Base-by-base conservation (phyloP, 805 yeast species). In the Starmerella sirachaensis region DNA sequence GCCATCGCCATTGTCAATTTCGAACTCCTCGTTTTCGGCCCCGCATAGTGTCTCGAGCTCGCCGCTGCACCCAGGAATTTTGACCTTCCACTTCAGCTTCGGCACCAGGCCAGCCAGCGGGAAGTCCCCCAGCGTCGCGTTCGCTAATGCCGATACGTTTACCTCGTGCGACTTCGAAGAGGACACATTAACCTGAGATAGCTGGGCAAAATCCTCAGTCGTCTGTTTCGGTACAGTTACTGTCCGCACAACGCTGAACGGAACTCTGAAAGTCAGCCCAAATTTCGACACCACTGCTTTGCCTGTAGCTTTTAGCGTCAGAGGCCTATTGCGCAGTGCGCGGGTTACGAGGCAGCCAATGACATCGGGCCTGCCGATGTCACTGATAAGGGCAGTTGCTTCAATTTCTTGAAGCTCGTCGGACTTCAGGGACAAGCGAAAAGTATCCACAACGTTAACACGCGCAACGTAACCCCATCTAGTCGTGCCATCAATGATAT, bases 51-150 rank as follows among this genome's bases (percentile, higher is more conserved):
- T 46, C 19, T 38, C 38, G 7, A 36, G 23, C 11, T 34, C 14
- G 5, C 28, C n/a, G 9, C 30, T 38, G 33, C 62, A 58, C n/a
- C 55, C 59, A 1, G 48, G 48, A 2, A 58, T 45, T 37, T 44
- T 44, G 8, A 56, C 32, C 1, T 31, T 28, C 62, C 62, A 58
- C 5, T 35, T 22, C 18, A 56, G 26, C 7, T 40, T 30, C 1
- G 62, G 62, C n/a, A 58, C 18, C 27, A 24, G 13, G 9, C 49
- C 57, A 2, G 43, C 26, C 8, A 50, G 26, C 9, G 41, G 36
- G 25, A 38, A 35, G 12, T 36, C 33, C 18, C 24, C 29, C 6
- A 42, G 32, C 11, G 40, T 25, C 1, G 43, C 40, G 16, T 38
- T 39, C 10, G 36, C 40, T 9, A 38, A 29, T 16, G 47, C 48